Base-by-base conservation (phyloP, 2,329 filamentous ascomycete species). In the Aureobasidium sp. region DNA sequence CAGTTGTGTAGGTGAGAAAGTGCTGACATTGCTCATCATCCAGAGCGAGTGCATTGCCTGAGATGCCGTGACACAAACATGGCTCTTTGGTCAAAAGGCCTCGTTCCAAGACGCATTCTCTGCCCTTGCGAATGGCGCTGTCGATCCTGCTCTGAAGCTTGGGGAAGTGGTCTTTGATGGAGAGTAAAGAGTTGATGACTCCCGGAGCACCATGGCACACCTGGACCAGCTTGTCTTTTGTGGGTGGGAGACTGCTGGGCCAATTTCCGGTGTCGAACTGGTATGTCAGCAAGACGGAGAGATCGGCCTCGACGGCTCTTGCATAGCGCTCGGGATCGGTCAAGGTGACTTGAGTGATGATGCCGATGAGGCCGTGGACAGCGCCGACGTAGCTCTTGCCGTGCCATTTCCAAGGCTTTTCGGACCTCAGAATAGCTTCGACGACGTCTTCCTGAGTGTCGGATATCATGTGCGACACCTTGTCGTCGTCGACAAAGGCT, bases 201-300 rank as follows among this genome's bases (percentile, higher is more conserved):
- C 86, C 86, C 2, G 86, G 82, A 0, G 83, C 84, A 2, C 86
- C 86, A 67, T 88, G 86, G 68, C 85, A 89, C 72, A 86, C 85
- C 68, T 88, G 85, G 7, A 88, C 80, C 7, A 85, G 74, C 45
- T 77, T 73, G 64, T 78, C 75, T 50, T 75, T 77, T 31, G 80
- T 75, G 57, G 77, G 70, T 64, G 78, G 78, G 11, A 81, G 76
- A 50, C 78, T 81, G 7, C 80, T 80, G 0, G 84, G 83, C 74
- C 86, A 89, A 69, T 88, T 88, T 4, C 86, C 85, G 63, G 80
- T 82, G 4, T 80, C 75, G 58, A 77, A 78, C 68, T 90, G 87
- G 64, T 82, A 76, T 39, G 79, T 79, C 3, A 90, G 75, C 12
- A 90, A 69, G 11, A 77, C 76, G 1, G 77, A 76, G 5, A 90